Conservation (phyloP, 2,329 filamentous ascomycete species). For the Emmonsiellopsis sp. region DNA sequence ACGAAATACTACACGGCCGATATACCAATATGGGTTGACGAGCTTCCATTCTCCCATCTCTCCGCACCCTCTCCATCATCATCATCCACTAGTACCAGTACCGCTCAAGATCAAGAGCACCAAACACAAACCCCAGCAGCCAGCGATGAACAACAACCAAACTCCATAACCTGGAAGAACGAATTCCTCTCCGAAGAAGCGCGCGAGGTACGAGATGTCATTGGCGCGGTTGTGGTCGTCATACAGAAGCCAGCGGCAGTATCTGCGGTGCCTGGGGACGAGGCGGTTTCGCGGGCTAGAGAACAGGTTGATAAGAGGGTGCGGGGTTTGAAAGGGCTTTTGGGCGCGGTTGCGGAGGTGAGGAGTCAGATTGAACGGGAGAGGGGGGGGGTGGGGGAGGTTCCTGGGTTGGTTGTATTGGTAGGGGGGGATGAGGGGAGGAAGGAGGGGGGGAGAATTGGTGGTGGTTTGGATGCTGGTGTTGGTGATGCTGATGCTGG, state of each 20-base stretch:
- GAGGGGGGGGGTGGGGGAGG: conserved; percentile 28
- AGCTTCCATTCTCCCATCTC: conserved; percentile 24
- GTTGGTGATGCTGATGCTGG: conserved; percentile 11
- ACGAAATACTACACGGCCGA: conserved; percentile 38
- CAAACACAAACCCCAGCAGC: neutral
- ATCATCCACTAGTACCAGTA: neutral
- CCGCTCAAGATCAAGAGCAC: neutral
- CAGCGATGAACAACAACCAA: conserved; percentile 7
- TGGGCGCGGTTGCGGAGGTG: conserved; percentile 30
- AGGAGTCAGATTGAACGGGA: conserved; percentile 35
- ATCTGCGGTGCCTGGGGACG: neutral
- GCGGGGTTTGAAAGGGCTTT: conserved; percentile 21
- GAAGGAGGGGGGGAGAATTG: conserved; percentile 6
- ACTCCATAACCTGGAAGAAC: conserved; percentile 24
- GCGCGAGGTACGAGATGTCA: conserved; percentile 34
- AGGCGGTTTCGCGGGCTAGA: neutral
- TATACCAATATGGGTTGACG: conserved; percentile 40
- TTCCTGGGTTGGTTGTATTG: conserved; percentile 30
- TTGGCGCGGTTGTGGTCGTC: conserved; percentile 35
- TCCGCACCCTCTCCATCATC: neutral
- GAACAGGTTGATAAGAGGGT: conserved; percentile 16
- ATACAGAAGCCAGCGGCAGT: conserved; percentile 20
- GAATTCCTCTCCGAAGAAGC: conserved; percentile 35
- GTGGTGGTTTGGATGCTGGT: conserved; percentile 4
- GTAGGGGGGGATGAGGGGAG: conserved; percentile 14